Evolutionary conservation across 2,329 filamentous ascomycete species (phyloP), one percentile per base, ranked within the genome.

Genomic region (Phialophora chinensis): DNA sequence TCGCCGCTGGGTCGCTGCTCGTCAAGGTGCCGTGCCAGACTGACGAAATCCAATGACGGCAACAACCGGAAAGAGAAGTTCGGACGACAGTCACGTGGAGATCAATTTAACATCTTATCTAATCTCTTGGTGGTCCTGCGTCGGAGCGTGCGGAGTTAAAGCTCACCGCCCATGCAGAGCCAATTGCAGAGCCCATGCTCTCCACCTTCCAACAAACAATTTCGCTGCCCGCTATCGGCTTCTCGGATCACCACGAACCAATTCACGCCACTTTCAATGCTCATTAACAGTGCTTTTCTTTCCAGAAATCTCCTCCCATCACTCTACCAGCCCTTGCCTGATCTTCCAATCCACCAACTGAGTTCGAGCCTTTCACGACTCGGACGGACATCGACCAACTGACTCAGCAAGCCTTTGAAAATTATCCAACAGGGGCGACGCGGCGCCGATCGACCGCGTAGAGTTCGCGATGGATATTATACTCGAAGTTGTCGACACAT

Each of bases 401-500:
- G 49, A 29, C 23, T 52, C 44, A 50, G 27, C 42, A 52, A 31
- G 6, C n/a, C 5, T 38, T 10, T 38, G 17, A 47, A 50, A 50
- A 20, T 20, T 17, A 29, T 29, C 23, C 3, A n/a, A 12, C 3
- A 50, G 42, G 42, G 57, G 27, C 25, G 57, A 60, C 42, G 25
- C 29, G 57, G 31, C 29, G 38, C 38, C 38, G 38, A 23, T 38
- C 14, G 56, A 17, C 20, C 44, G 38, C 38, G 17, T 44, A 44
- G 17, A 20, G 33, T 31, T 29, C 81, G 83, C 77, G 79, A 97
- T 98, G 94, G 94, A 98, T 84, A 88, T 97, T 80, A 88, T 95
- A 54, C 90, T 97, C 72, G 93, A 97, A 80, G 74, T 93, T 67
- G 86, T 87, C 79, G 94, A 98, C 80, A 91, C 89, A 73, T 92